Conservation (phyloP, 2,329 filamentous ascomycete species). For the Amauroascus niger region DNA sequence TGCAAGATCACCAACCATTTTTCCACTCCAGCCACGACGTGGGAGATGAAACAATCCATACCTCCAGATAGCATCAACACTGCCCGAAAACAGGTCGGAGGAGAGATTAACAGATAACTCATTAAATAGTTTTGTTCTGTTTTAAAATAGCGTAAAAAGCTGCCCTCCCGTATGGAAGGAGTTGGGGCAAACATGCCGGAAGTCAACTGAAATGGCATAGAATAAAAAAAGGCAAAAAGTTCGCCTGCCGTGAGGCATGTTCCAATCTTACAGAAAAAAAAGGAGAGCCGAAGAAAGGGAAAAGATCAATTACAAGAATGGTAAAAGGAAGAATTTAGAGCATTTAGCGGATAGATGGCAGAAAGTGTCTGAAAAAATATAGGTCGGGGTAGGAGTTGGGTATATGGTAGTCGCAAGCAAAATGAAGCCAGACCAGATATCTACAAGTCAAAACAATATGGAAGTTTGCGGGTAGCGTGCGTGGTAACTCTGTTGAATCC, state of each 20-base stretch:
- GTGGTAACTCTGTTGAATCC: not conserved
- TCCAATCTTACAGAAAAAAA: conserved; percentile 18
- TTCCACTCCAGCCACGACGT: too few relatives aligned
- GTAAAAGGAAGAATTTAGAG: not conserved
- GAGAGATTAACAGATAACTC: not conserved
- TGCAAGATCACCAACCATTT: too few relatives aligned
- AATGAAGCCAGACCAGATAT: not conserved
- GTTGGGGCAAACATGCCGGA: too few relatives aligned
- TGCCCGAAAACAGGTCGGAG: not conserved
- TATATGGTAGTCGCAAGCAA: not conserved
- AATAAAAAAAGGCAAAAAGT: not conserved
- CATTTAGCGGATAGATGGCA: not conserved
- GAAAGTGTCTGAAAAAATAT: not conserved
- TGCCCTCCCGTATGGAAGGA: not conserved
- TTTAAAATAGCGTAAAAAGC: not conserved
- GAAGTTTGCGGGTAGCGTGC: conserved; percentile 1
- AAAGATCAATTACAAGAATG: conserved; percentile 8
- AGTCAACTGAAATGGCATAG: conserved; percentile 2
- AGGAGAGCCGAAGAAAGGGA: conserved; percentile 3
- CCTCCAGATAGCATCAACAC: too few relatives aligned
- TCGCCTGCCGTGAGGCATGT: conserved; percentile 22
- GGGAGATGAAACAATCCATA: too few relatives aligned
- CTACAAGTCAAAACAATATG: conserved; percentile 2
- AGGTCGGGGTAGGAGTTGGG: not conserved
- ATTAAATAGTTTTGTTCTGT: not conserved